Conservation (phyloP, 352 stramenopile species). For the Discostella stelligera region DNA sequence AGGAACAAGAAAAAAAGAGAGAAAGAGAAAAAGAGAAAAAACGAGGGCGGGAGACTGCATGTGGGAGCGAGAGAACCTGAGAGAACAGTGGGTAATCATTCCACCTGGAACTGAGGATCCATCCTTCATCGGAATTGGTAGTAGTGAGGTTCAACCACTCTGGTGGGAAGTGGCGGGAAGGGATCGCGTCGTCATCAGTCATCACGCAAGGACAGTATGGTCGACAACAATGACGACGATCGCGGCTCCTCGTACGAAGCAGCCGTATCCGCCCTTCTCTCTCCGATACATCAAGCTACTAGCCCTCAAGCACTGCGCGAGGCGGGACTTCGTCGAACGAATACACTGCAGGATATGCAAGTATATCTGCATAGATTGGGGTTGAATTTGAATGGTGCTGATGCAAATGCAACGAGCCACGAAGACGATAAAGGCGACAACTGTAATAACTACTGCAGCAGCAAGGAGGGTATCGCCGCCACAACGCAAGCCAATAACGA, state of each 20-base stretch:
- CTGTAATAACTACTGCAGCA: background rate
- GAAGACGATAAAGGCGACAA: background rate
- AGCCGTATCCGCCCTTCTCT: slow-evolving; percentile 62
- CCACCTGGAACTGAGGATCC: too few relatives aligned
- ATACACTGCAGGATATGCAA: slow-evolving; percentile 68
- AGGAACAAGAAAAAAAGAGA: too few relatives aligned
- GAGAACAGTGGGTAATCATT: too few relatives aligned
- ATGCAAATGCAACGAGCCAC: background rate
- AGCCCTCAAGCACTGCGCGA: slow-evolving; percentile 43
- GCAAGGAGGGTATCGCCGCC: background rate
- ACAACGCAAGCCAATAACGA: slow-evolving; percentile 2
- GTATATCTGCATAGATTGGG: slow-evolving; percentile 57
- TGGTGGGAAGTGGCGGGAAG: too few relatives aligned
- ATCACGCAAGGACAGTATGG: background rate
- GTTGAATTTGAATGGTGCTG: slow-evolving; percentile 29
- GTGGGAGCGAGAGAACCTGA: too few relatives aligned
- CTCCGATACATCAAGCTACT: slow-evolving; percentile 59
- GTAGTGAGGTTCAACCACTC: too few relatives aligned
- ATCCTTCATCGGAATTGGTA: too few relatives aligned
- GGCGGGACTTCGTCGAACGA: slow-evolving; percentile 43
- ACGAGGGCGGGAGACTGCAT: too few relatives aligned
- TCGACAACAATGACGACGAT: background rate
- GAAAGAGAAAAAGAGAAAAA: too few relatives aligned
- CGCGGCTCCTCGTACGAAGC: slow-evolving; percentile 31
- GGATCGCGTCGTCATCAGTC: too few relatives aligned